Evolutionary conservation across 148 eudicot species (phyloP), one percentile per base, ranked within the genome.

Genomic region (Persicaria tinctoria): DNA sequence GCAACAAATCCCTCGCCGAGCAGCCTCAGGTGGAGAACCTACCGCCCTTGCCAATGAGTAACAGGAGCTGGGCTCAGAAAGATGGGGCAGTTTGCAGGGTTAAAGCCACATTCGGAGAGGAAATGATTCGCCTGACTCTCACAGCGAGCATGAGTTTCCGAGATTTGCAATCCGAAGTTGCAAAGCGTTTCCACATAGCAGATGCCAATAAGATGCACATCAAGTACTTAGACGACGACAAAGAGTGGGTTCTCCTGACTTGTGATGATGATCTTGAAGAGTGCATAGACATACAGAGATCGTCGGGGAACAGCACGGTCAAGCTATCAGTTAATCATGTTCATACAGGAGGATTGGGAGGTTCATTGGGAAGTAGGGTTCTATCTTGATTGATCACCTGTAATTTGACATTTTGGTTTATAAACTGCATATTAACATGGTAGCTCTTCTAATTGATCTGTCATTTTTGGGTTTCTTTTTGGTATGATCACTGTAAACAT

Each of bases 221-320:
- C 68, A 91, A 87, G 81, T 91, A 91, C 76, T 83, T 91, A 78
- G 98, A 93, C 32, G 96, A 93, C 59, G 98, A 93, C 50, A 80
- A 75, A 12, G 98, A 93, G 80, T 93, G 98, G 98, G 91, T 93
- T 73, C 93, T 93, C 46, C 77, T 93, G 77, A 90, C 96, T 10
- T 93, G 98, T 56, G 92, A 93, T 76, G 98, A 81, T 60, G 93
- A 89, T 81, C 82, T 89, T 75, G 90, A 89, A 76, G 97, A 91
- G 80, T 91, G 97, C 77, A 78, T 86, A 66, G 93, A 91, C 70
- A 83, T 88, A 78, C 84, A 91, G 78, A 87, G 59, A 68, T 89
- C 86, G 13, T 80, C 88, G 16, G 77, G 68, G 53, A 88, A 68
- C 70, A 83, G 75, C 80, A 91, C 89, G 4, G 81, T 89, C 64